Evolutionary conservation across 345 rosid species (phyloP).

Genomic region (Turnera subulata): DNA sequence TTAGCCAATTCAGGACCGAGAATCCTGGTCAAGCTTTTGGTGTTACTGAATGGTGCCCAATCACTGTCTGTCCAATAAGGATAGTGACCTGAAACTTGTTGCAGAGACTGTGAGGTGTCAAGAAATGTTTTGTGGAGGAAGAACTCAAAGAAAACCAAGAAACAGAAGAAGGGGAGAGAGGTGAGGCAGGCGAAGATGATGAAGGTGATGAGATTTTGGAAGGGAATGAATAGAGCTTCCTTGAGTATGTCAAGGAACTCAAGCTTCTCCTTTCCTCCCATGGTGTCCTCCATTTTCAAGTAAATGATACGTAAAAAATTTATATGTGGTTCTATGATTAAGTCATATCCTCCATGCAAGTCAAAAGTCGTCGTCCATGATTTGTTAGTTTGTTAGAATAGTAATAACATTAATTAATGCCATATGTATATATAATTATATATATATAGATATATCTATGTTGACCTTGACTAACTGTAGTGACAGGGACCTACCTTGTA

Average conservation of each 20-base stretch:
- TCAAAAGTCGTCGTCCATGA: too few relatives aligned
- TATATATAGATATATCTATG: too few relatives aligned
- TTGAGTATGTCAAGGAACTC: background rate
- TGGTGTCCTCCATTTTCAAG: too few relatives aligned
- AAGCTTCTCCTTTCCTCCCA: background rate
- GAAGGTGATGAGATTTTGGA: background rate
- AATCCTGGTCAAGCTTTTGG: background rate
- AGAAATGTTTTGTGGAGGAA: background rate
- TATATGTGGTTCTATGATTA: too few relatives aligned
- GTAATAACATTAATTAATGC: too few relatives aligned
- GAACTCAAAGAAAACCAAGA: background rate
- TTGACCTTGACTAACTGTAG: too few relatives aligned
- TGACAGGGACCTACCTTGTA: too few relatives aligned
- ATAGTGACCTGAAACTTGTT: too few relatives aligned
- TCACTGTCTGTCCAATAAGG: background rate
- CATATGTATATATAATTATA: too few relatives aligned
- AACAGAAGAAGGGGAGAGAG: background rate
- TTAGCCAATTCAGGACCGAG: background rate
- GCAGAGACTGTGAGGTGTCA: background rate
- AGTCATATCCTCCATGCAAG: too few relatives aligned
- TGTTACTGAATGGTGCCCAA: background rate
- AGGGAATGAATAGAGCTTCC: background rate
- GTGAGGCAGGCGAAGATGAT: background rate
- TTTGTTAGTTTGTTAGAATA: too few relatives aligned
- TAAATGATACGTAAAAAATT: too few relatives aligned